Evolutionary conservation across 257 asterid genomes (phyloP), one percentile per base, ranked within the genome.

Genomic region (Linaria vulgaris): DNA sequence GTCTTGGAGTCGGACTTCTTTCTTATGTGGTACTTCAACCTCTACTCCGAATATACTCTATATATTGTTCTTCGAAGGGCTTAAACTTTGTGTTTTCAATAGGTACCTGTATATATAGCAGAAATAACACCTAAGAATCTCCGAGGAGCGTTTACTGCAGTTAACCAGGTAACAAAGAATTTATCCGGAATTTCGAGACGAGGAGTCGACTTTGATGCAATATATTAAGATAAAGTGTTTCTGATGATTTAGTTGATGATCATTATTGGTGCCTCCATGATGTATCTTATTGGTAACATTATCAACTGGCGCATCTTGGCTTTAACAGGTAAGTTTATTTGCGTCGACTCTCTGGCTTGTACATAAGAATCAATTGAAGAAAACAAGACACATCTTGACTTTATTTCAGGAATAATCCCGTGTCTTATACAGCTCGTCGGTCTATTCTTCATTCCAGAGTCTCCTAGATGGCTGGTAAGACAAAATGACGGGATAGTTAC

Each of bases 391-490:
- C 41, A 45, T 38, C 31, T 38, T 19, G 41, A 39, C 52, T 63
- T 74, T 72, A 54, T 78, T 79, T 67, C 86, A 92, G 98, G 98
- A 74, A 72, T 67, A 19, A 63, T 89, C 71, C 95, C 97, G 17
- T 87, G 97, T 59, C 34, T 85, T 20, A 65, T 92, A 62, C 97
- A 88, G 78, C 77, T 92, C 24, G 52, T 82, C 2, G 95, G 95
- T 69, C 78, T 92, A 13, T 48, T 75, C 68, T 69, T 85, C 77
- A 83, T 87, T 65, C 97, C 98, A 1, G 97, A 88, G 64, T 92
- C 98, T 52, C 97, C 98, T 12, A 77, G 98, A 80, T 92, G 97
- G 98, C 87, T 85, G 81, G 96, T 92, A 75, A 77, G 78, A 58
- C n/a, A n/a, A 21, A 24, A 8, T 59, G 9, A 39, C 5, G 41